Conservation (phyloP, 2,329 filamentous ascomycete genomes). For the Cladophialophora immunda region DNA sequence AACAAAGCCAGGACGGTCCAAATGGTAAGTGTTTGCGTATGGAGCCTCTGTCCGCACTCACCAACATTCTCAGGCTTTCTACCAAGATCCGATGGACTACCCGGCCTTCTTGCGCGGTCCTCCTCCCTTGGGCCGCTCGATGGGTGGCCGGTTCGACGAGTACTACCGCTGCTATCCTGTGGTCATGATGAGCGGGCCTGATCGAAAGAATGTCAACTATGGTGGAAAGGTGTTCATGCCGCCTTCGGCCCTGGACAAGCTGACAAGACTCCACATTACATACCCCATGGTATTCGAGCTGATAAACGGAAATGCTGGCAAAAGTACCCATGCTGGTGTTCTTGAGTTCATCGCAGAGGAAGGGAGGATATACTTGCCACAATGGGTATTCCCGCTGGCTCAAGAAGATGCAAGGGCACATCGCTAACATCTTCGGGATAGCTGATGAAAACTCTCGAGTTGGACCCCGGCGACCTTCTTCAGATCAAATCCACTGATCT, state of each 20-base stretch:
- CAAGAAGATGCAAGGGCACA: slow-evolving; percentile 10
- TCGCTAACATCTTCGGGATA: slow-evolving; percentile 48
- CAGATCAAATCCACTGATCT: slow-evolving; percentile 96
- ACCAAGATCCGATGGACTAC: slow-evolving; percentile 56
- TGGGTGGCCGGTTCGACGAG: slow-evolving; percentile 92
- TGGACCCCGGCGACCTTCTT: slow-evolving; percentile 92
- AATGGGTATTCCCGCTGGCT: slow-evolving; percentile 72
- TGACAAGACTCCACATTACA: slow-evolving; percentile 93
- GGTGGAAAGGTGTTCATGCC: slow-evolving; percentile 98
- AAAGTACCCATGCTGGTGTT: slow-evolving; percentile 90
- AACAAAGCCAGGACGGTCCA: background rate
- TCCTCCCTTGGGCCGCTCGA: slow-evolving; percentile 55
- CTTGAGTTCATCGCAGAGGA: slow-evolving; percentile 98
- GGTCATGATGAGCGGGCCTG: slow-evolving; percentile 89
- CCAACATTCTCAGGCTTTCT: slow-evolving; percentile 46
- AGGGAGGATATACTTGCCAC: slow-evolving; percentile 92
- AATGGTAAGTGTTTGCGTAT: slow-evolving; percentile 23
- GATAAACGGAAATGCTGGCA: slow-evolving; percentile 82
- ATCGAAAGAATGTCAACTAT: slow-evolving; percentile 89
- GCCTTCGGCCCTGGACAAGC: slow-evolving; percentile 95
- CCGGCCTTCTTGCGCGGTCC: slow-evolving; percentile 58
- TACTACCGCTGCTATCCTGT: slow-evolving; percentile 98
- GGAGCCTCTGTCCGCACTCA: background rate
- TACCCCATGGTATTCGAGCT: slow-evolving; percentile 98
- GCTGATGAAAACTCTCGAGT: slow-evolving; percentile 91